Base-by-base conservation (phyloP, 2,329 filamentous ascomycete species). In the Escovopsis sp. region DNA sequence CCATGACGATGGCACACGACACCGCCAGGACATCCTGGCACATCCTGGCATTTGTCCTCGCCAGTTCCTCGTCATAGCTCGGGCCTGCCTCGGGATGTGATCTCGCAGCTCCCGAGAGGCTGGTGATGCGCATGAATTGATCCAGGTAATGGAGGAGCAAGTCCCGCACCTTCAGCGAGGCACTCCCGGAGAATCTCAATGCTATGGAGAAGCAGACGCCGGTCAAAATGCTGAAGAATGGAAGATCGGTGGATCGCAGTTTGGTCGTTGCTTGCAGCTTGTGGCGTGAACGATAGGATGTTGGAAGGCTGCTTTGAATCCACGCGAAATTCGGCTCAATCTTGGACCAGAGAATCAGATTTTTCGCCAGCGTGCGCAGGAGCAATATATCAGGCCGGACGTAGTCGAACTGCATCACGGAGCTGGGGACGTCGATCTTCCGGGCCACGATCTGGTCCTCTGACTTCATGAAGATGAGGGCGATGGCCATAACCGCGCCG, bases 401-500 rank as follows among this genome's bases (percentile, higher is more conserved):
- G 56, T 96, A 95, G 58, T 96, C 91, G 58, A 94, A 96, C 51
- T 96, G 88, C 32, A 91, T 72, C 26, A 84, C 66, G 0, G 91
- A 93, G 49, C 94, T 83, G 1, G 93, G 93, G 0, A 96, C 80
- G 57, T 96, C 86, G 41, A 98, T 81, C 65, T 95, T 96, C 43
- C 81, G 77, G 4, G 91, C 91, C 18, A 98, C 75, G 12, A 84
- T 78, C 45, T 77, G 73, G 56, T 98, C 85, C 49, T 93, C 85
- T 0, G 89, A 91, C 62, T 96, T 96, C 85, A 98, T 91, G 60
- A 89, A 98, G 30, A 98, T 89, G 42, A 98, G 72, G 2, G 87
- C 77, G 45, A 95, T 72, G 1, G 91, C 89, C 53, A 96, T 76
- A 7, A 93, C 86, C 2, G 91, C 89, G n/a, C 85, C 91, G 2